Percentiles rank a stretch among this genome's conserved stretches.
Conservation (phyloP, 257 asterid genomes). For the Solanum chmielewskii region DNA sequence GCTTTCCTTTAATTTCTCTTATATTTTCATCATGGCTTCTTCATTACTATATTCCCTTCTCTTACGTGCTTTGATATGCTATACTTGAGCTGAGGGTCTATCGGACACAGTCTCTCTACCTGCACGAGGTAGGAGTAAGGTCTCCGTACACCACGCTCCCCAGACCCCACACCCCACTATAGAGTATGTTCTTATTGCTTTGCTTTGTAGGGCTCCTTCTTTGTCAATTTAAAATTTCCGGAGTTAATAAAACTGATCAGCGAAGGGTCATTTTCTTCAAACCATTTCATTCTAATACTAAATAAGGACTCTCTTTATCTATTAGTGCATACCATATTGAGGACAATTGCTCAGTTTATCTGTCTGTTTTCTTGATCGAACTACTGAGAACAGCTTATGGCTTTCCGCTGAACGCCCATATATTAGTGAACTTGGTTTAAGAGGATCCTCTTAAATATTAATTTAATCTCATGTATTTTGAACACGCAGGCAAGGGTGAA, state of each 20-base stretch:
- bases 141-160: background rate
- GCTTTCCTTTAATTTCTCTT: background rate
- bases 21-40: background rate
- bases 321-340: background rate
- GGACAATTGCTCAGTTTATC: background rate
- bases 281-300: background rate
- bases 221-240: background rate
- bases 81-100: background rate
- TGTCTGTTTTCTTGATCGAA: background rate
- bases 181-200: background rate
- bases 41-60: background rate
- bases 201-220: background rate
- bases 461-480: background rate
- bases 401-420: background rate
- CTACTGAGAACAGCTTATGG: background rate
- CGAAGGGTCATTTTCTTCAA: background rate
- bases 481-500: conserved; percentile 47
- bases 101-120: background rate
- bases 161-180: background rate
- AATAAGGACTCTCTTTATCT: background rate
- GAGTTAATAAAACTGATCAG: background rate
- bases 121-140: background rate
- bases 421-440: background rate
- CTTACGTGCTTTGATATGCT: background rate
- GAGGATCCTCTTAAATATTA: background rate